phyloP scores from a whole-genome alignment of 306 rosid genomes.

The Fragaria ananassa region DNA sequence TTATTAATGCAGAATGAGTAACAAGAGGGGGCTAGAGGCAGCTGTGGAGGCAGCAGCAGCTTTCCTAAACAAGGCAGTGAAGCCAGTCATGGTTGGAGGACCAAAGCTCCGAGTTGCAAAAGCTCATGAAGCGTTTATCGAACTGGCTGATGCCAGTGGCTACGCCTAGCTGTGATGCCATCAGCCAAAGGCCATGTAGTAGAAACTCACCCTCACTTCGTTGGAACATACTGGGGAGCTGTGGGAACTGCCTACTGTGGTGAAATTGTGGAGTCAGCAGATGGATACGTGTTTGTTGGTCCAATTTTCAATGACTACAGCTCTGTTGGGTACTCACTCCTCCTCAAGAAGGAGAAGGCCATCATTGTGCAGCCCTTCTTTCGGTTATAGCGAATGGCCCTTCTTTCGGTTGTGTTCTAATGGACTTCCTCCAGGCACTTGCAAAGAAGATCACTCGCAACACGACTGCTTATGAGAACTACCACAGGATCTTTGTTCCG shows the following conservation, averaged over 20 bases:
- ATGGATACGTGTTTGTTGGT: slow-evolving; percentile 45
- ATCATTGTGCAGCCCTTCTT: slow-evolving; percentile 48
- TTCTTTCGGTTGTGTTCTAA: slow-evolving; percentile 40
- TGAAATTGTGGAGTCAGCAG: slow-evolving; percentile 50
- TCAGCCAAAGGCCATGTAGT: slow-evolving; percentile 46
- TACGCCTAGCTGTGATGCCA: slow-evolving; percentile 42
- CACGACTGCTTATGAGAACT: slow-evolving; percentile 42
- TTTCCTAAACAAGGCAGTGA: slow-evolving; percentile 45
- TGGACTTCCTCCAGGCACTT: slow-evolving; percentile 45
- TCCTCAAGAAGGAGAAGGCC: slow-evolving; percentile 43
- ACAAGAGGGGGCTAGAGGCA: slow-evolving; percentile 40
- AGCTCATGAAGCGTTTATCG: slow-evolving; percentile 35
- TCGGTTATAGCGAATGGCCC: slow-evolving; percentile 40
- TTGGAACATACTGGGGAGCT: slow-evolving; percentile 48
- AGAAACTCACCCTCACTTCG: slow-evolving; percentile 45
- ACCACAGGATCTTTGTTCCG: slow-evolving; percentile 35
- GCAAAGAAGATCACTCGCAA: slow-evolving; percentile 33
- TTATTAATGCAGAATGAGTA: slow-evolving; percentile 32
- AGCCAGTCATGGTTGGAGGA: slow-evolving; percentile 47
- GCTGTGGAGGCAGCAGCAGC: slow-evolving; percentile 41
- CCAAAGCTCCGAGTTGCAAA: slow-evolving; percentile 44
- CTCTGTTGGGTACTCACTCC: slow-evolving; percentile 51
- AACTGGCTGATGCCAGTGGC: slow-evolving; percentile 45
- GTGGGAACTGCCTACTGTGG: slow-evolving; percentile 41
- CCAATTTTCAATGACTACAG: slow-evolving; percentile 49